A percentile compares a stretch with the other conserved stretches of the same genome.
Evolutionary conservation across 345 rosid genomes (phyloP).

Genomic region (sweet orange (Citrus sinensis)): DNA sequence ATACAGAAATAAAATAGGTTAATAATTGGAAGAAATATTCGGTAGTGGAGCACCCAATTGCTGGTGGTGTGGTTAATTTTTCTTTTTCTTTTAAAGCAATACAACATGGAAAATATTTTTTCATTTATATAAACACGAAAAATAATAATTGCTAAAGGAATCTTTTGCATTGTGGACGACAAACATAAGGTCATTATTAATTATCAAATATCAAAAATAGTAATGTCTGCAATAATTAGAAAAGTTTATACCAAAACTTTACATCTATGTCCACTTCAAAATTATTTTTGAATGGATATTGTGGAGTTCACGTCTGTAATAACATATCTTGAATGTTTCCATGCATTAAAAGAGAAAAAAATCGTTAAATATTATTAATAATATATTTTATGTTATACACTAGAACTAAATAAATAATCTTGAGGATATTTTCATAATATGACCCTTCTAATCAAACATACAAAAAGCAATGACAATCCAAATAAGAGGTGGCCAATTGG

Average conservation of each 20-base stretch:
- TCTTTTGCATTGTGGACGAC: background rate
- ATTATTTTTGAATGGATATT: too few relatives aligned
- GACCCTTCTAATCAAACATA: background rate
- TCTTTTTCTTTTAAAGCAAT: too few relatives aligned
- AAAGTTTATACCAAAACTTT: background rate
- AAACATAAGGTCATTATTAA: background rate
- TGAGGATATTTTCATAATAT: background rate
- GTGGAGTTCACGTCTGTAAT: too few relatives aligned
- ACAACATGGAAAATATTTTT: background rate
- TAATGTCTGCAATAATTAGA: background rate
- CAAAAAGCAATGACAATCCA: background rate
- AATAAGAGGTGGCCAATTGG: background rate
- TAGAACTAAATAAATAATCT: background rate
- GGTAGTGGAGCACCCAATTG: background rate
- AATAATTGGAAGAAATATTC: background rate
- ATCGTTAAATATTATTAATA: too few relatives aligned
- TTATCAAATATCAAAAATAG: background rate
- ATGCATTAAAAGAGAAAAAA: too few relatives aligned
- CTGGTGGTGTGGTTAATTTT: background rate
- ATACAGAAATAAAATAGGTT: background rate
- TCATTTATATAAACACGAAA: background rate
- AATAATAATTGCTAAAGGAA: background rate
- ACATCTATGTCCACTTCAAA: background rate
- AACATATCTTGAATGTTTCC: too few relatives aligned
- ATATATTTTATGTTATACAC: background rate